Evolutionary conservation across 768 basidiomycete species (phyloP), one percentile per base, ranked within the genome.

Genomic region (Kondoa subrosea): DNA sequence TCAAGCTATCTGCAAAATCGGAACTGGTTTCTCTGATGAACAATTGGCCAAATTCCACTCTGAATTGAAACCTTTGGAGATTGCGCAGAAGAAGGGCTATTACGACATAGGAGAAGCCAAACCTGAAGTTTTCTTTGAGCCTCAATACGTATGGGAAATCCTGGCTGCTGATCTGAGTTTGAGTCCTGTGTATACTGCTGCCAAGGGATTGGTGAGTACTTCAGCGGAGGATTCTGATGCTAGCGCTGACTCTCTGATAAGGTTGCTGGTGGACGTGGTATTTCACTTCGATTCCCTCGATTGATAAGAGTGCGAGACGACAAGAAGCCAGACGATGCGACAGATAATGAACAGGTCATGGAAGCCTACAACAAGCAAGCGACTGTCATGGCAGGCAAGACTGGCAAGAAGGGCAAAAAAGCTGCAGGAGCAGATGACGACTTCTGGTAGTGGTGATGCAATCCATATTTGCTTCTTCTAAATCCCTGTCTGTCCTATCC

Each of bases 1-100:
- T 76, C 95, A 99, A 75, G 91, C 92, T 2, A 91, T 97, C 65
- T 97, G 95, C 82, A 99, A 99, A 77, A 95, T 99, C 72, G 95
- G 95, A 8, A 99, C 95, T 0, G 95, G 95, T 1, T 97, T 99
- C 79, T 88, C 87, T 67, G 95, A 99, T 73, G 95, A 97, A 75
- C 81, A 83, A 68, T 77, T 99, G 34, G 85, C 87, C 74, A 78
- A 82, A 17, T 89, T 93, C 74, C 87, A 86, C 77, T 83, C 87
- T n/a, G 79, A 82, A 2, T 81, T 99, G 30, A 85, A 87, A 70
- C 85, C 89, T 16, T 81, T 91, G 40, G 89, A 88, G 79, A 78
- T 81, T 58, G 79, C 79, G 25, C 85, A 85, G 67, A 81, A 83
- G 65, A 82, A 89, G 62, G 86, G 87, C 0, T 90, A 96, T 76